phyloP scores from a whole-genome alignment of 306 rosid genomes.

The Adenanthera pavonina region DNA sequence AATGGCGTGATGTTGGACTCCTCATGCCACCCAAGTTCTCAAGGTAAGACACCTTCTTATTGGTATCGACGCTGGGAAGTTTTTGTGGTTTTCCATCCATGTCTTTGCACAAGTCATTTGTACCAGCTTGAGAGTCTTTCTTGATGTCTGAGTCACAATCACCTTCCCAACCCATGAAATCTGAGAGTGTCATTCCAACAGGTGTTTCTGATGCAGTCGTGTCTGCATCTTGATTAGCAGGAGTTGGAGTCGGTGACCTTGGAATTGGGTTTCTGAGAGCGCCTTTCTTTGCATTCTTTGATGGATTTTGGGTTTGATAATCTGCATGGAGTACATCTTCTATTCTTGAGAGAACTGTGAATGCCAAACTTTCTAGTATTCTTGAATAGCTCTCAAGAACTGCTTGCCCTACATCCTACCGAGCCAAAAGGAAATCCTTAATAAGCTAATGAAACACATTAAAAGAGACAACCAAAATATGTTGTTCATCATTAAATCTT shows the following conservation, averaged over 20 bases:
- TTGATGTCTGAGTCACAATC: conserved; percentile 56
- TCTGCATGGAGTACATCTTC: conserved; percentile 96
- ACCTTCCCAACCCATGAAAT: conserved; percentile 90
- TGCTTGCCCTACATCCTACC: conserved; percentile 95
- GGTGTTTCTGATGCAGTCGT: conserved; percentile 44
- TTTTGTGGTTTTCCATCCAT: conserved; percentile 52
- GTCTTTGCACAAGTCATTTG: conserved; percentile 52
- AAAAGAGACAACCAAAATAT: neutral
- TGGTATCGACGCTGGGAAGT: conserved; percentile 57
- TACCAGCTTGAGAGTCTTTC: conserved; percentile 43
- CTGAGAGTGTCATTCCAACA: conserved; percentile 70
- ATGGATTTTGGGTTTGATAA: conserved; percentile 61
- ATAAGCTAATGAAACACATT: conserved; percentile 1
- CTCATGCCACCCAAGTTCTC: conserved; percentile 75
- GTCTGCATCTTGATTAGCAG: conserved; percentile 45
- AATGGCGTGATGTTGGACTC: conserved; percentile 89
- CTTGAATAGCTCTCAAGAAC: conserved; percentile 96
- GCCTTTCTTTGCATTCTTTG: conserved; percentile 35
- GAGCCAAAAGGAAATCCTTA: conserved; percentile 19
- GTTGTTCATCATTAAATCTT: neutral
- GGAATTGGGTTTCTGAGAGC: conserved; percentile 30
- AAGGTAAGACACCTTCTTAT: conserved; percentile 73
- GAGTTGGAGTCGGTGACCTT: conserved; percentile 37
- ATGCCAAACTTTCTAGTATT: conserved; percentile 95
- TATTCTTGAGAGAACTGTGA: conserved; percentile 87